Conservation (phyloP, 139 green algal species). For the Marvania coccoides region DNA sequence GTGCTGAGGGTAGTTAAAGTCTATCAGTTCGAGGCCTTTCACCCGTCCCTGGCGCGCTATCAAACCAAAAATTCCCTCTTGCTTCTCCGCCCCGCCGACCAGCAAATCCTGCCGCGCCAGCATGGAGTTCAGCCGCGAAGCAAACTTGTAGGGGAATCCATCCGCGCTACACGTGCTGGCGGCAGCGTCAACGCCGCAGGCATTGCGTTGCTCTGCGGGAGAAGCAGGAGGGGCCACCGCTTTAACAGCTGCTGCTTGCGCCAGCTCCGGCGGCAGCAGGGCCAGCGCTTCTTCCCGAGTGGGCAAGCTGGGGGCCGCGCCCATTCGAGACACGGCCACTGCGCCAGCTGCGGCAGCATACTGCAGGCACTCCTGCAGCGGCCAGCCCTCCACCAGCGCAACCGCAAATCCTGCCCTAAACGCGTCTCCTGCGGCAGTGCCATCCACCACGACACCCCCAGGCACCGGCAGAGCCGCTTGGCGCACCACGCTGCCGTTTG, state of each 20-base stretch:
- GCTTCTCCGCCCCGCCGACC: not conserved
- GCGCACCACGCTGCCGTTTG: slow-evolving; percentile 1
- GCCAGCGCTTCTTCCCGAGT: slow-evolving; percentile 26
- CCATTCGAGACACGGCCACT: slow-evolving; percentile 36
- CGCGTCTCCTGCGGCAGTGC: slow-evolving; percentile 49
- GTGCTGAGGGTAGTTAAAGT: slow-evolving; percentile 65
- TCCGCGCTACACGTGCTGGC: not conserved
- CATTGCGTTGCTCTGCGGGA: not conserved
- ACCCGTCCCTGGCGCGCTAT: slow-evolving; percentile 36
- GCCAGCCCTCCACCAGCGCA: slow-evolving; percentile 35
- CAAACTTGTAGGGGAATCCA: slow-evolving; percentile 32
- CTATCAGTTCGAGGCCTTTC: slow-evolving; percentile 31
- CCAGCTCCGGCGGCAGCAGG: slow-evolving; percentile 14
- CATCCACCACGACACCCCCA: slow-evolving; percentile 36
- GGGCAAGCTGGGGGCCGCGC: slow-evolving; percentile 46
- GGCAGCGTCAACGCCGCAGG: not conserved
- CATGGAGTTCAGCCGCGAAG: slow-evolving; percentile 59
- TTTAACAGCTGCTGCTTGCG: not conserved
- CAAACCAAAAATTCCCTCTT: slow-evolving; percentile 27
- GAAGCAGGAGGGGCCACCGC: not conserved
- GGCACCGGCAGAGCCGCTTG: slow-evolving; percentile 28
- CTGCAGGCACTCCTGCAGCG: slow-evolving; percentile 19
- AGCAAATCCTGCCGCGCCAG: slow-evolving; percentile 41
- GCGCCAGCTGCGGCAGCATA: slow-evolving; percentile 41
- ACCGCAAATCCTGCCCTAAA: slow-evolving; percentile 62